Evolutionary conservation across 768 basidiomycete species (phyloP), one percentile per base, ranked within the genome.

Genomic region (Boletellus emodensis): DNA sequence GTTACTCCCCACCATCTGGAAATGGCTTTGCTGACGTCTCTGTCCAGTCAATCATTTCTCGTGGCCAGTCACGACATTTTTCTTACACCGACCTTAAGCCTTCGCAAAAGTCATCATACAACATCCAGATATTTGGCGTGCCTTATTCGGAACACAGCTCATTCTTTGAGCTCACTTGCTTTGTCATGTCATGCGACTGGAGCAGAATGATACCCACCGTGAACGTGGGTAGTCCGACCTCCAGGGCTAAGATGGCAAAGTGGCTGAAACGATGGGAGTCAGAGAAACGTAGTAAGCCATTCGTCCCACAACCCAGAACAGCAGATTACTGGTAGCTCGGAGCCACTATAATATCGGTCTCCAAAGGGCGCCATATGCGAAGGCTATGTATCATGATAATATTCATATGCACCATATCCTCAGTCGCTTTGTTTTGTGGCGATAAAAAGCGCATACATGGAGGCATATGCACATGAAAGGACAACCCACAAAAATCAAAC

Each of bases 91-190:
- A 87, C 63, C 75, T 95, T 14, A 80, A 76, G 38, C 79, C 83
- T 18, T 80, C 78, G 60, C 79, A 81, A 39, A 89, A 88, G 52
- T 90, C 91, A 11, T 86, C 85, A 14, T 57, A 81, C 14, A 69
- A 72, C 30, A 67, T 88, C 40, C 85, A 86, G 70, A 72, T 96
- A 38, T 91, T 85, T 61, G 87, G 90, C 46, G 84, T 90, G 48
- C 88, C 85, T 10, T 98, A 98, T 64, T 97, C 94, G 6, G 96
- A 98, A 64, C 95, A 98, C 66, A 92, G 90, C 30, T 93, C 90
- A 32, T 97, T 97, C 69, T 90, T 90, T 60, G 95, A 98, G 69
- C 75, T 95, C 55, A 95, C 93, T 11, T 94, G 92, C 65, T 97
- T 97, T 65, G 92, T 93, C 4, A 79, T 97, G 70, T 92, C 90